Evolutionary conservation across 306 rosid genomes (phyloP), one percentile per base, ranked within the genome.

Genomic region (Malus fusca): DNA sequence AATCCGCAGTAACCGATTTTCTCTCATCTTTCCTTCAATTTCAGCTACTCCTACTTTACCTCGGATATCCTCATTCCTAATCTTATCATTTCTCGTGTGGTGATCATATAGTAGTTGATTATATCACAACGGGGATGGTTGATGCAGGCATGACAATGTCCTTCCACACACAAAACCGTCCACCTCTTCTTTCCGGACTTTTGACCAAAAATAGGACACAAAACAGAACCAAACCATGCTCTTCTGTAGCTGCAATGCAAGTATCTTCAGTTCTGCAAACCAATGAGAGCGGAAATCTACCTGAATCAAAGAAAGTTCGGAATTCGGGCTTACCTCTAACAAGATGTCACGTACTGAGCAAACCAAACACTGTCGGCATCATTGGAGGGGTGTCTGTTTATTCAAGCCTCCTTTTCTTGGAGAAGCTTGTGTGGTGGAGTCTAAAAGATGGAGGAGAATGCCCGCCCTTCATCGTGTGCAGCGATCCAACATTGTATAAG

Each of bases 381-480:
- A 88, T 93, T 33, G 98, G 98, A 53, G 98, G 98, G 1, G 85
- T 82, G 26, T 93, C 96, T 40, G 91, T 83, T 58, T 80, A 77
- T 61, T 90, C 98, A 64, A 89, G 92, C 73, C 83, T 93, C 53
- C 77, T 93, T 77, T 93, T 90, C 95, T 55, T 93, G 84, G 98
- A 93, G 77, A 93, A 90, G 79, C 92, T 93, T 61, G 96, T 84
- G 33, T 84, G 87, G 80, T 90, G 89, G 96, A 81, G 94, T 58
- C 67, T 85, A 71, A 90, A 84, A 69, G 78, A 82, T 62, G 92
- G 94, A 33, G 79, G 80, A 58, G 82, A 78, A 60, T 85, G 97
- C 67, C 88, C 92, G 3, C 97, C 97, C 44, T 92, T 92, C 43
- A 88, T 92, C 52, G 91, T 88, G 23, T 90, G 93, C 79, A 90